A percentile compares a stretch with the other conserved stretches of the same genome.
phyloP scores from a whole-genome alignment of 768 basidiomycete genomes.

The Panaeolus cyanescens region DNA sequence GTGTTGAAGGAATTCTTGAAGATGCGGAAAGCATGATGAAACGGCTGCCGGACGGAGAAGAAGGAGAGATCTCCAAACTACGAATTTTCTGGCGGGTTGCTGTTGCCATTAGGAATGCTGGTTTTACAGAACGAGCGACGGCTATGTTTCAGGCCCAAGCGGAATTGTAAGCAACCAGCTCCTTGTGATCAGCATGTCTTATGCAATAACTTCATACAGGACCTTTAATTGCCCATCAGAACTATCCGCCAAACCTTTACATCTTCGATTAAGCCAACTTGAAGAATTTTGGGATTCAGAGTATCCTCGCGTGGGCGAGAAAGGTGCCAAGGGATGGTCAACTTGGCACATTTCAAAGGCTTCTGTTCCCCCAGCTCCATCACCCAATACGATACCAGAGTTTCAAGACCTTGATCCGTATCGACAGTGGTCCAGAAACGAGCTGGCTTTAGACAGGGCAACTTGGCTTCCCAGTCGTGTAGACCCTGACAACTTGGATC shows the following conservation, averaged over 20 bases:
- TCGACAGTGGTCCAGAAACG: slow-evolving; percentile 62
- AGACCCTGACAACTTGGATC: slow-evolving; percentile 57
- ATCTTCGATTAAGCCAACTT: slow-evolving; percentile 54
- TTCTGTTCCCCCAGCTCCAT: slow-evolving; percentile 8
- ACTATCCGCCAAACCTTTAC: slow-evolving; percentile 44
- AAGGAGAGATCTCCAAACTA: slow-evolving; percentile 54
- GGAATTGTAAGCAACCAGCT: slow-evolving; percentile 57
- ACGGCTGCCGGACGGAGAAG: slow-evolving; percentile 39
- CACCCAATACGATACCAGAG: neutral
- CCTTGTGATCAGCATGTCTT: neutral
- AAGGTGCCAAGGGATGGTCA: slow-evolving; percentile 67
- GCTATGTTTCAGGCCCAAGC: slow-evolving; percentile 85
- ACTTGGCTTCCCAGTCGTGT: slow-evolving; percentile 56
- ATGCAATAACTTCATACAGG: slow-evolving; percentile 34
- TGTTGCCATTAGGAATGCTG: slow-evolving; percentile 64
- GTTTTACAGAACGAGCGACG: slow-evolving; percentile 74
- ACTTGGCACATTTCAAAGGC: slow-evolving; percentile 44
- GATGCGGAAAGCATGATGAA: slow-evolving; percentile 51
- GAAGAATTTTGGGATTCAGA: slow-evolving; percentile 90
- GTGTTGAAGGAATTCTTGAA: slow-evolving; percentile 53
- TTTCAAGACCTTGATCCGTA: slow-evolving; percentile 58
- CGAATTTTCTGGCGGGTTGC: slow-evolving; percentile 74
- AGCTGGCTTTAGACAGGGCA: slow-evolving; percentile 48
- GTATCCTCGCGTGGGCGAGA: slow-evolving; percentile 72
- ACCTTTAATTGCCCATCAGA: slow-evolving; percentile 56